phyloP scores from a whole-genome alignment of 768 basidiomycete genomes.

The Crassisporium funariophilum region DNA sequence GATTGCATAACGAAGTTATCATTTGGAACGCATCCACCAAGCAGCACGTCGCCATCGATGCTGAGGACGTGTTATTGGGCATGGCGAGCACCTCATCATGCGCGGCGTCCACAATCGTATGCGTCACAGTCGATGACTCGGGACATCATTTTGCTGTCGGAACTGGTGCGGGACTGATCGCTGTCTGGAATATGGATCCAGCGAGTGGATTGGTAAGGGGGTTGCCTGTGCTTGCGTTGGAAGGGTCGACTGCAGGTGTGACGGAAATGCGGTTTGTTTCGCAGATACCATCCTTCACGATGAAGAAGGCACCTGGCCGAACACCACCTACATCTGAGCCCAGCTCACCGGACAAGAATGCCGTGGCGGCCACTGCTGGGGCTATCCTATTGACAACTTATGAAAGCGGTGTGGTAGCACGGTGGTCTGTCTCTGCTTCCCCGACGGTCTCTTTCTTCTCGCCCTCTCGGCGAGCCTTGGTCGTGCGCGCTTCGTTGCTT shows the following conservation, averaged over 20 bases:
- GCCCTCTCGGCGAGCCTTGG: slow-evolving; percentile 42
- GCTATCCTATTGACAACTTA: slow-evolving; percentile 51
- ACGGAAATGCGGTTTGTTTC: slow-evolving; percentile 54
- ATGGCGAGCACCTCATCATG: slow-evolving; percentile 52
- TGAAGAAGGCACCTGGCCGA: slow-evolving; percentile 9
- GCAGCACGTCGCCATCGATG: slow-evolving; percentile 49
- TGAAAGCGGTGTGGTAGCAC: slow-evolving; percentile 58
- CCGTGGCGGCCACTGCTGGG: slow-evolving; percentile 7
- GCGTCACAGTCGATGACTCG: slow-evolving; percentile 60
- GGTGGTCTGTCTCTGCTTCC: slow-evolving; percentile 48
- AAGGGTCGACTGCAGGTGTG: slow-evolving; percentile 49
- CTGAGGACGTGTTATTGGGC: slow-evolving; percentile 51
- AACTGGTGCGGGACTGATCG: slow-evolving; percentile 65
- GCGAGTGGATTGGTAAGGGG: slow-evolving; percentile 23
- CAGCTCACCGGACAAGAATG: slow-evolving; percentile 28
- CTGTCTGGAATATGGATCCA: slow-evolving; percentile 58
- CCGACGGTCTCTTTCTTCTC: slow-evolving; percentile 39
- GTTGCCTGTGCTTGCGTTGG: slow-evolving; percentile 40
- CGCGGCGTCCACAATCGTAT: slow-evolving; percentile 52
- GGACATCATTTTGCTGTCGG: slow-evolving; percentile 73
- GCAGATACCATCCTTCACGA: slow-evolving; percentile 12
- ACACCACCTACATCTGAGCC: slow-evolving; percentile 32
- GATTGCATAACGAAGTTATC: slow-evolving; percentile 75
- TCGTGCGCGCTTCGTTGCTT: slow-evolving; percentile 52
- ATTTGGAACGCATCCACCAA: slow-evolving; percentile 60